Conservation (phyloP, 257 asterid species). For the Nicotiana otophora region DNA sequence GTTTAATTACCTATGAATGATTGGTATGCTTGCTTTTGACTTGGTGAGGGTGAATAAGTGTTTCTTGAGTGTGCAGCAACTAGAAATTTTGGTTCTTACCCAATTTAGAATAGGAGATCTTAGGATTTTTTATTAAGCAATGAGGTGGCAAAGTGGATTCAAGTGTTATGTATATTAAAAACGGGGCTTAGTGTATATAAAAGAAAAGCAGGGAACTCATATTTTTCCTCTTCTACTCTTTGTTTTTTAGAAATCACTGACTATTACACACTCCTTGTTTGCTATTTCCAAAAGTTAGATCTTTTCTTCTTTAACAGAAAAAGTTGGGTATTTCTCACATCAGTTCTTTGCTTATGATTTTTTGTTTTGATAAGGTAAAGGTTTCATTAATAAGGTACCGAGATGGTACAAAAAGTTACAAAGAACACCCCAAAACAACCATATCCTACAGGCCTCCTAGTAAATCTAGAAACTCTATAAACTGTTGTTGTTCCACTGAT, state of each 20-base stretch:
- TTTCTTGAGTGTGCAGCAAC: not conserved
- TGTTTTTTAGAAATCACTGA: not conserved
- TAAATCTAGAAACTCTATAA: no score
- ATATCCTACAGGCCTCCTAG: no score
- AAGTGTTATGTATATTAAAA: not conserved
- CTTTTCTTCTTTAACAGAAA: no score
- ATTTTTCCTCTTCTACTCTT: no score
- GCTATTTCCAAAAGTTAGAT: not conserved
- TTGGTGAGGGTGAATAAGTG: not conserved
- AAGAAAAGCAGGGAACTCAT: not conserved
- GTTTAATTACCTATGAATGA: not conserved
- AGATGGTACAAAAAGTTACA: no score
- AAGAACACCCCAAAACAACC: no score
- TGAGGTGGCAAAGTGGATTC: not conserved
- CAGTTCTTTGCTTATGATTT: not conserved
- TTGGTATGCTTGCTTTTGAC: not conserved
- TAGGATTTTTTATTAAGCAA: not conserved
- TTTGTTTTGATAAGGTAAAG: no score
- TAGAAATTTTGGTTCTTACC: not conserved
- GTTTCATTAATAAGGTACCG: no score
- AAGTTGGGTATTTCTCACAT: not conserved
- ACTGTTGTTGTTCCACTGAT: no score
- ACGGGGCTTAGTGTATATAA: not conserved
- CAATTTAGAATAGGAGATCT: not conserved
- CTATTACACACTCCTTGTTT: not conserved